Evolutionary conservation across 2,329 filamentous ascomycete species (phyloP), one percentile per base, ranked within the genome.

Genomic region (Ascochyta lentis): DNA sequence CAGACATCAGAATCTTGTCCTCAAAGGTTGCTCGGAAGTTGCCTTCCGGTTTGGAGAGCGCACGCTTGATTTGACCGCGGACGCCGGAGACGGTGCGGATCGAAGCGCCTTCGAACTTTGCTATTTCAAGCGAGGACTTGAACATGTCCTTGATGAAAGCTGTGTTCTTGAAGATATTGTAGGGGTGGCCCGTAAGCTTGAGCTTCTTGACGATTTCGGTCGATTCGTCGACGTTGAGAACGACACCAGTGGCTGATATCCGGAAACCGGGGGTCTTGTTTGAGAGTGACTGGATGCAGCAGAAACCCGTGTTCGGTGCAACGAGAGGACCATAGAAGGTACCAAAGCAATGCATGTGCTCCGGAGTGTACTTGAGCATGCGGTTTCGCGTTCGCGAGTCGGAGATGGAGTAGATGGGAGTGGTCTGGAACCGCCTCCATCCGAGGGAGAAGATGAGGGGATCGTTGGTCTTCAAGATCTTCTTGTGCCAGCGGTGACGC

Each of bases 131-230:
- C 0, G 92, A 84, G 0, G 89, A 89, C 72, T 86, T 92, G 83
- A 99, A 99, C 95, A 99, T 99, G 79, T 96, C 92, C 77, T 95
- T 96, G 79, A 99, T 92, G 75, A 99, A 99, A 35, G 95, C 93
- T 0, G 95, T 99, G 80, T 99, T 99, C 79, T 96, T 96, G 86
- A 96, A 98, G 77, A 98, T 96, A 80, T 98, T 98, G 84, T 95
- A 96, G 1, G 95, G 93, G 43, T 86, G 84, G 57, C 95, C 95
- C 0, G 92, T 97, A 44, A 99, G 85, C 78, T 99, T 99, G 72
- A 99, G 88, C 83, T 99, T 99, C 85, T 99, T 99, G 76, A 99
- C 95, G 63, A 99, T 98, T 75, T 99, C 95, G 3, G 91, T 93
- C 37, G 89, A 91, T 78, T 98, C 93, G 73, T 99, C 95, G 19